Conservation (phyloP, 2,329 filamentous ascomycete genomes). For the Amylocarpus encephaloides region DNA sequence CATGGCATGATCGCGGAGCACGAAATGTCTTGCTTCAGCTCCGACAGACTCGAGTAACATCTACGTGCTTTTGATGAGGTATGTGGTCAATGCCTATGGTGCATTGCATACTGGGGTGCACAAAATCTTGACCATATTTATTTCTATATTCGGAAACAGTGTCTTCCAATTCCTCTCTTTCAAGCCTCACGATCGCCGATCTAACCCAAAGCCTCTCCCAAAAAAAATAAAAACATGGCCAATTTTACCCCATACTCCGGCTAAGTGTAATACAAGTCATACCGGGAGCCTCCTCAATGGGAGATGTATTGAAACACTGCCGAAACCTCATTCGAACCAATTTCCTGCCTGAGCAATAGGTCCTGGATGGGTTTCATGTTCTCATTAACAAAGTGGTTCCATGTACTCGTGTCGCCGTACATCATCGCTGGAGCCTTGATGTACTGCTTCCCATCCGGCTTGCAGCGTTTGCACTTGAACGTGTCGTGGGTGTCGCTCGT, state of each 20-base stretch:
- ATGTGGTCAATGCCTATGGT: too few species aligned
- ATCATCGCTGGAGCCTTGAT: conserved; percentile 92
- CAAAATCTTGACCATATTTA: too few species aligned
- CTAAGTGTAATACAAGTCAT: background rate
- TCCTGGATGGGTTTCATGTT: conserved; percentile 82
- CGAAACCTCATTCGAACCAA: conserved; percentile 70
- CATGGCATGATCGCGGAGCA: too few species aligned
- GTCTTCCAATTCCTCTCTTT: background rate
- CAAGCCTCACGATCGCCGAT: background rate
- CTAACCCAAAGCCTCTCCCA: background rate
- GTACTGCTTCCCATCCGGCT: conserved; percentile 76
- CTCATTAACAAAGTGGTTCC: conserved; percentile 93
- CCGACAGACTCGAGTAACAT: too few species aligned
- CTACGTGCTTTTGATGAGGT: too few species aligned
- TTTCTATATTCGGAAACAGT: too few species aligned
- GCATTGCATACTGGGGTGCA: too few species aligned
- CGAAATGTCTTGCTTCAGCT: too few species aligned
- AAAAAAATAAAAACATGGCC: background rate
- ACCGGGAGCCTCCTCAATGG: conserved; percentile 44
- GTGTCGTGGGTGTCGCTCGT: conserved; percentile 94
- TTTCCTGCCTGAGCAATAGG: conserved; percentile 80
- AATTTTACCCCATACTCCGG: background rate
- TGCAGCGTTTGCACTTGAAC: conserved; percentile 96
- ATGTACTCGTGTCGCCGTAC: conserved; percentile 97
- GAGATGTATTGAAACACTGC: conserved; percentile 99